Conservation (phyloP, 495 filamentous ascomycete species). For the Xylaria bambusicola region DNA sequence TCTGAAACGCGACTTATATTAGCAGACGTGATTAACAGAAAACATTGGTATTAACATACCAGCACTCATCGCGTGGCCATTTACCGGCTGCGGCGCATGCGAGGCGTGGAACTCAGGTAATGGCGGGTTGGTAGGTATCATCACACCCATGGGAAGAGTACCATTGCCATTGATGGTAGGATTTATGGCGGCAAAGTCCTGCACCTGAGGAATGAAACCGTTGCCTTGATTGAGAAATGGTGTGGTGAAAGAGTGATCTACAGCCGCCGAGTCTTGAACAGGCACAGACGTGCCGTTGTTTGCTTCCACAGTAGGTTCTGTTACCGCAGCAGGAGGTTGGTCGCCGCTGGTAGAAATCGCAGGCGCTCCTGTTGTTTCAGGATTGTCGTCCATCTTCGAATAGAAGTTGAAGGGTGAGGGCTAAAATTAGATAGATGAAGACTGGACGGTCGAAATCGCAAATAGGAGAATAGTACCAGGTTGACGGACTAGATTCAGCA, state of each 20-base stretch:
- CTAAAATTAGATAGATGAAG: background rate
- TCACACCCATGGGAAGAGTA: slow-evolving; percentile 1
- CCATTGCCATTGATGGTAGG: slow-evolving; percentile 14
- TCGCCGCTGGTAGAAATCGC: background rate
- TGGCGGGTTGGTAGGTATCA: slow-evolving; percentile 1
- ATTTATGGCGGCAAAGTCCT: slow-evolving; percentile 1
- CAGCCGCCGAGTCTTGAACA: slow-evolving; percentile 1
- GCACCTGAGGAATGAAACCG: background rate
- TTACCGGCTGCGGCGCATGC: slow-evolving; percentile 1
- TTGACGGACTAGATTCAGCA: no score
- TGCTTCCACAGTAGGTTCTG: slow-evolving; percentile 2
- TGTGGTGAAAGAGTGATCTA: background rate
- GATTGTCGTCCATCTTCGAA: slow-evolving; percentile 5
- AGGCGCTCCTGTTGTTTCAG: slow-evolving; percentile 4
- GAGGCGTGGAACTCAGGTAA: background rate
- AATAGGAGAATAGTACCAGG: background rate
- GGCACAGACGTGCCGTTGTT: slow-evolving; percentile 1
- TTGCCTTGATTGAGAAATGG: background rate
- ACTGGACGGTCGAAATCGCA: no score
- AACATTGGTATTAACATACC: slow-evolving; percentile 1
- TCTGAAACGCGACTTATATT: slow-evolving; percentile 56
- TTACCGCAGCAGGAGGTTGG: background rate
- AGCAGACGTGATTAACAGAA: background rate
- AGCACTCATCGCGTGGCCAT: slow-evolving; percentile 20
- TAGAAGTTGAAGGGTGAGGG: background rate